Evolutionary conservation across 2,329 filamentous ascomycete genomes (phyloP), one percentile per base, ranked within the genome.

Genomic region (Fusarium succisae): DNA sequence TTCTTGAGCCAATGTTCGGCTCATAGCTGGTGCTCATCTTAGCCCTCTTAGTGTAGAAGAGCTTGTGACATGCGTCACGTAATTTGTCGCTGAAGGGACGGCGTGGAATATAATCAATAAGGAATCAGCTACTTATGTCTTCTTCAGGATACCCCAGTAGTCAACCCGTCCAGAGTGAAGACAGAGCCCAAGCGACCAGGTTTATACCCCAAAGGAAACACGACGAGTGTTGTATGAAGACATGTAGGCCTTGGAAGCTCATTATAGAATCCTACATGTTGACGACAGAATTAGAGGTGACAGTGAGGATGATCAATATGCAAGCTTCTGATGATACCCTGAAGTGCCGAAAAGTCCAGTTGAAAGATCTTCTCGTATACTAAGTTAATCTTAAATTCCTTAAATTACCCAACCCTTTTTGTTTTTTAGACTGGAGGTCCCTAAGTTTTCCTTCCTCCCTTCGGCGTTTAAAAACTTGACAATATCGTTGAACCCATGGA

Each of bases 61-160:
- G n/a, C 15, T 12, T 18, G 43, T 24, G 15, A 18, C 15, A 44
- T 24, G 7, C 15, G n/a, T 44, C 43, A 24, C n/a, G 43, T 7
- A 24, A 24, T 18, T 44, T 44, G 15, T 44, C 37, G 18, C 20
- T 39, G 12, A 9, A 37, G 35, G 4, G 1, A 9, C 9, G 2
- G 35, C 35, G 8, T 37, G 35, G 17, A 37, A 37, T 6, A 18
- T 10, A 18, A 37, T 37, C 35, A 37, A 10, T 37, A 18, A 37
- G 0, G 17, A 37, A 17, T 15, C 14, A 35, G 14, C 7, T 35
- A 35, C 14, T 35, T 8, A 15, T 17, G 32, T 35, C 32, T 35
- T 35, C 32, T 1, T 1, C 14, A 8, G 8, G 32, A 8, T 17
- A 1, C 32, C 32, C 8, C 8, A 8, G 32, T 7, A 35, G 14